Evolutionary conservation across 192 early-diverging fungal genomes (phyloP), one percentile per base, ranked within the genome.

Genomic region (Coemansia sp.): DNA sequence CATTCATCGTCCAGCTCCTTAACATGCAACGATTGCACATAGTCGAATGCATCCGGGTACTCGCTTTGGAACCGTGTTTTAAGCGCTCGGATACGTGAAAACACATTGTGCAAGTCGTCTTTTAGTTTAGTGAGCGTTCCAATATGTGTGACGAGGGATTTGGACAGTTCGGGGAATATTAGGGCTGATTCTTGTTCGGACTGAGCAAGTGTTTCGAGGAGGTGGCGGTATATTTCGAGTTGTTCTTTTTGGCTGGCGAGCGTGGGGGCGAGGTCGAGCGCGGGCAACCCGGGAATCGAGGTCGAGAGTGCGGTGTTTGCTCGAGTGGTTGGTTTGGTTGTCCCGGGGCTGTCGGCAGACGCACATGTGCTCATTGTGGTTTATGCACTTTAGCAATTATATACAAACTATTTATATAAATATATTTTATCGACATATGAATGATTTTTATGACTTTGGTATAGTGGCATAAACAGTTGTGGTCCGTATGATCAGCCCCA

Each of bases 11-110:
- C 75, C 57, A 72, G 27, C 52, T 71, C 69, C n/a, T 68, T 69
- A 0, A 72, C 75, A 66, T 78, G 75, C 51, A 78, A 43, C 2
- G 69, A 71, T 43, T 78, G 75, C 11, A 78, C 75, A 62, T 78
- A 78, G 48, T 78, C 70, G 29, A 72, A 78, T 9, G 67, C 38
- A 21, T 72, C 67, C 7, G 75, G 66, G 16, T 78, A 69, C 57
- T 78, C 61, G 7, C 27, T 23, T 10, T 61, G 65, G 41, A 78
- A 78, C 41, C 71, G 75, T 3, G 43, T 37, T 57, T 78, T 78
- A 3, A 78, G 54, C 9, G 65, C 66, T 6, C 69, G 26, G 27
- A 78, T 78, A 39, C 75, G 62, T 9, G 61, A 65, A 65, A 78
- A 78, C 35, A 78, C 45, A 49, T 65, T 59, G 35, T 78, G 75